A percentile compares a stretch with the other conserved stretches of the same genome.
Evolutionary conservation across 164 flowering plant genomes (phyloP).

Genomic region (Berberis vulgaris): DNA sequence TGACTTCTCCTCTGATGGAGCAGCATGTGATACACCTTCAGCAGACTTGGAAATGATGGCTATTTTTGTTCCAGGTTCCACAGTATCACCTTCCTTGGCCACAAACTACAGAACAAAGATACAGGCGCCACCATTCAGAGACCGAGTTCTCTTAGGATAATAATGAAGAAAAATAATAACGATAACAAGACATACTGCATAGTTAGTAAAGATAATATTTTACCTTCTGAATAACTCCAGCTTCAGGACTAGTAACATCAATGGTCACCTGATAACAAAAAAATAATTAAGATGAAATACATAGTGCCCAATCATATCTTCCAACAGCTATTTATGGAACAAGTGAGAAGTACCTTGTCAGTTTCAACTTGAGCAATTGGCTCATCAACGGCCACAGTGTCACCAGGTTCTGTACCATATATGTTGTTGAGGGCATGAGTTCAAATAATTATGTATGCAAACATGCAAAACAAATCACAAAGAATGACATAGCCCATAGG

Average conservation of each 20-base stretch:
- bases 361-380: conserved; percentile 97
- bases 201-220: conserved; percentile 3
- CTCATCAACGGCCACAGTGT: conserved; percentile 72
- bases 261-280: conserved; percentile 63
- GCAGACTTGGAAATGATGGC: conserved; percentile 81
- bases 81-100: conserved; percentile 93
- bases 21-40: conserved; percentile 55
- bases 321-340: too few species aligned
- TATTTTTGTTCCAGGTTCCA: conserved; percentile 83
- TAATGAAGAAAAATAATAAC: neutral
- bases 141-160: too few species aligned
- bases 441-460: neutral
- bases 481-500: neutral
- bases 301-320: neutral
- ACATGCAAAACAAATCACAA: conserved; percentile 3
- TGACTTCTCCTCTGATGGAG: conserved; percentile 44
- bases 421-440: conserved; percentile 1
- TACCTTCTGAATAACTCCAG: conserved; percentile 86
- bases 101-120: conserved; percentile 40
- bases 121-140: neutral
- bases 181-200: neutral
- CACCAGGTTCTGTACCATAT: conserved; percentile 72
- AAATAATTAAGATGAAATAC: conserved; percentile 7
- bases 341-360: conserved; percentile 59
- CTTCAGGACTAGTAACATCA: conserved; percentile 91